Conservation (phyloP, 2,329 filamentous ascomycete species). For the Curvularia spicifera region DNA sequence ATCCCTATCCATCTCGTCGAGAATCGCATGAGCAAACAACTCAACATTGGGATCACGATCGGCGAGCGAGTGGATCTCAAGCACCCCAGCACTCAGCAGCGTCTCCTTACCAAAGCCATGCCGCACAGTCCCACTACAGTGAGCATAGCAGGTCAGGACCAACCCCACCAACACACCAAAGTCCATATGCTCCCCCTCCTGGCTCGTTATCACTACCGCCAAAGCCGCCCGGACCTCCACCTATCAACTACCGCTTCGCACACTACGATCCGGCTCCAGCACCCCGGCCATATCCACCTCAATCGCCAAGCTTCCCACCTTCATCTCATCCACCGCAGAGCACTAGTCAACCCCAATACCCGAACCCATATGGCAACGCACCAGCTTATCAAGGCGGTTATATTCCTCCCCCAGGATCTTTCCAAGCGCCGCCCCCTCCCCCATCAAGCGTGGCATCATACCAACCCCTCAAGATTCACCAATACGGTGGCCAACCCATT, state of each 20-base stretch:
- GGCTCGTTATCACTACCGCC: conserved; percentile 33
- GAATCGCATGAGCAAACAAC: conserved; percentile 34
- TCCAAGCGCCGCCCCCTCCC: conserved; percentile 43
- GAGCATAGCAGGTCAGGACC: conserved; percentile 31
- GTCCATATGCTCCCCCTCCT: conserved; percentile 39
- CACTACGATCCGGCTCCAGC: conserved; percentile 44
- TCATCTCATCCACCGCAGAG: conserved; percentile 26
- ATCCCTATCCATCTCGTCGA: conserved; percentile 31
- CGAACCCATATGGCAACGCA: conserved; percentile 27
- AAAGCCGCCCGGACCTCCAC: conserved; percentile 40
- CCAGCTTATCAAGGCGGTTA: conserved; percentile 40
- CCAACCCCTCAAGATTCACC: conserved; percentile 46
- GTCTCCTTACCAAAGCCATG: conserved; percentile 35
- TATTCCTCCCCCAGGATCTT: conserved; percentile 42
- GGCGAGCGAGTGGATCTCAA: conserved; percentile 40
- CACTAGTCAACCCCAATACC: conserved; percentile 57
- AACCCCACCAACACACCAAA: conserved; percentile 37
- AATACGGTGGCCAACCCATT: conserved; percentile 51
- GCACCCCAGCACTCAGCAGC: conserved; percentile 29
- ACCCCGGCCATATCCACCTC: conserved; percentile 32
- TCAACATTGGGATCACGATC: conserved; percentile 37
- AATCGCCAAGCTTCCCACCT: conserved; percentile 31
- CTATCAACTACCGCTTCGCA: conserved; percentile 45
- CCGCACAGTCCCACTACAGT: conserved; percentile 32
- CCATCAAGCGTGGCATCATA: conserved; percentile 32